A percentile compares a stretch with the other conserved stretches of the same genome.
phyloP scores from a whole-genome alignment of 768 basidiomycete species.

The Serendipita sp. region DNA sequence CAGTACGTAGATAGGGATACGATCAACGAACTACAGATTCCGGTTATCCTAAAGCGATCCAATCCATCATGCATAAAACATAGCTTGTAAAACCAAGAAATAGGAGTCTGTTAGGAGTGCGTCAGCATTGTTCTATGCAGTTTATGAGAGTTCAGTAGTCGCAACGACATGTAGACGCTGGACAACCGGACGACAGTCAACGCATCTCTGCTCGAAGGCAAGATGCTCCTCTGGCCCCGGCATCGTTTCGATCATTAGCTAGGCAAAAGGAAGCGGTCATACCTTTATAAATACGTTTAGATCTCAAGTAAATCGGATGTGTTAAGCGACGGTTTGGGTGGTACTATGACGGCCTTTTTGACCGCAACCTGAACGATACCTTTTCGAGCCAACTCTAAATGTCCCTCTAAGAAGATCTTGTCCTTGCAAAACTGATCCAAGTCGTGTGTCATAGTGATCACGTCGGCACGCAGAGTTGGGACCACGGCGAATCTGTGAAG shows the following conservation, averaged over 20 bases:
- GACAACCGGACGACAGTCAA: not conserved
- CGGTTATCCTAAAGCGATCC: no score
- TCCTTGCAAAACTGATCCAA: constrained; percentile 9
- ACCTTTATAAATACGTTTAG: not conserved
- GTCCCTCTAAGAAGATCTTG: constrained; percentile 10
- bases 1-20: no score
- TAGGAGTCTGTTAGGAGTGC: no score
- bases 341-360: not conserved
- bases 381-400: constrained; percentile 21
- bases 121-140: not conserved
- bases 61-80: no score
- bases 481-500: no score
- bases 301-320: not conserved
- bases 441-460: not conserved
- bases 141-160: not conserved
- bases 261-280: not conserved
- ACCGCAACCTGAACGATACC: constrained; percentile 18
- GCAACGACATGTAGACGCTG: not conserved
- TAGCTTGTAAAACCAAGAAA: no score
- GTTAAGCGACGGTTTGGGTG: constrained; percentile 4
- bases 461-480: no score
- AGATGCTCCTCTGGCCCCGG: constrained; percentile 4
- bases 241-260: not conserved
- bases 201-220: not conserved
- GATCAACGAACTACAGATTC: no score